Evolutionary conservation across 1,139 yeast species (phyloP), one percentile per base, ranked within the genome.

Genomic region (Wickerhamomyces sp.): DNA sequence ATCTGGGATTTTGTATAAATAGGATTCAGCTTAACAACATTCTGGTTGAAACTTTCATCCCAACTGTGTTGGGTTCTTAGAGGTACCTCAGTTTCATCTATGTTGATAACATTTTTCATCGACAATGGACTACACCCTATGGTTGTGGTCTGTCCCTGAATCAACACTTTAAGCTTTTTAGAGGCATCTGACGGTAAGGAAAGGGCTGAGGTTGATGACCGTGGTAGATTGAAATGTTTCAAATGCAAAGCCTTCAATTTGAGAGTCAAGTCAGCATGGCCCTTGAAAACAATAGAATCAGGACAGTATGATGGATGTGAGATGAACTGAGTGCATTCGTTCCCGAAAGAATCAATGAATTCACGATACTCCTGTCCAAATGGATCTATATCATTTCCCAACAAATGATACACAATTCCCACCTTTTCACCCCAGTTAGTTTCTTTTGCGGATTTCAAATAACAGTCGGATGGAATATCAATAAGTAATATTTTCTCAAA

Each of bases 251-350:
- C 67, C 9, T 75, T 73, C 53, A 82, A 63, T 53, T 81, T 78
- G 61, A 90, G 70, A 51, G 78, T 81, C 45, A 83, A 61, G 10
- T 79, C 71, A 0, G 84, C 79, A 6, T 86, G 72, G 1, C 81
- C 73, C 36, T 71, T 74, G 60, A 81, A 80, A 6, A 79, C 73
- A 27, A 88, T 64, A 1, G 79, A 71, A 58, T 90, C 77, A 33
- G 85, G 78, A 7, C 84, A 71, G 45, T 84, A 68, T n/a, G 67
- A 63, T 1, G 79, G 72, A 62, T 91, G 96, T 31, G 91, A 81
- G 6, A 91, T 72, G 41, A 82, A 73, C 63, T 89, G 95, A 42
- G 72, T 64, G 29, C 82, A 72, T 2, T 69, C 63, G 0, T 66
- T 54, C 0, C 81, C 80, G 54, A 81, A 80, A 11, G 68, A 69